Conservation (phyloP, 345 rosid genomes). For the Euclidium syriacum region DNA sequence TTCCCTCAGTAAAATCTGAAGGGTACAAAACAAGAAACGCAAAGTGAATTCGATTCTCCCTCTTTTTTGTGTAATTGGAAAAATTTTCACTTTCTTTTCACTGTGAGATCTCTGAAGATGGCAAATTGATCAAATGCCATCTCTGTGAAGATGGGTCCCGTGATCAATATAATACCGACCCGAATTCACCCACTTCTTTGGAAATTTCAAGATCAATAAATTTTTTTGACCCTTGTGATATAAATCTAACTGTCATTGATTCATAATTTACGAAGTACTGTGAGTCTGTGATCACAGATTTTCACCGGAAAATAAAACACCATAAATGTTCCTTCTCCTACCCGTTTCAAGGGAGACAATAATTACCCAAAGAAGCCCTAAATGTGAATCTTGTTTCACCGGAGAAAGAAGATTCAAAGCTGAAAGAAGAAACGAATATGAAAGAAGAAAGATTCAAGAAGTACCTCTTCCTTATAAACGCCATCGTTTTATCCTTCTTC, state of each 20-base stretch:
- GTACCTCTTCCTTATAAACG: background rate
- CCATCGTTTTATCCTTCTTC: conserved; percentile 11
- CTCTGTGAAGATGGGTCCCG: background rate
- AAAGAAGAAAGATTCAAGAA: conserved; percentile 30
- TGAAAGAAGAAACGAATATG: conserved; percentile 9
- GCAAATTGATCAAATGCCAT: background rate
- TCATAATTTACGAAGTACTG: background rate
- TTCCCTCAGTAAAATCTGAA: conserved; percentile 5
- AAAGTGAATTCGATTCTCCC: background rate
- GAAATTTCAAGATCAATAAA: conserved; percentile 12
- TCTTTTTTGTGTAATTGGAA: too few species aligned
- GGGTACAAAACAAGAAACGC: background rate
- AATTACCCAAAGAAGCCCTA: conserved; percentile 8
- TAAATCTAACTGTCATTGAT: conserved; percentile 13
- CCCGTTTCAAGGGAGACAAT: conserved; percentile 4
- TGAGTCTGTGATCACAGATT: conserved; percentile 1
- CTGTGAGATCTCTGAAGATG: background rate
- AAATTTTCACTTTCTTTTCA: background rate
- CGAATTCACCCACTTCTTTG: conserved; percentile 1
- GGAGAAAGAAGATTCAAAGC: conserved; percentile 14
- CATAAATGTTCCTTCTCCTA: conserved; percentile 23
- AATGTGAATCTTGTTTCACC: conserved; percentile 10
- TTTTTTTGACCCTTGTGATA: background rate
- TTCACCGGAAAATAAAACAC: background rate
- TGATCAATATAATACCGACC: conserved; percentile 19